These are phyloP conservation scores for Trypanosoma platydactyli DNA, from an alignment of 208 protist species.

Conservation along the genomic window DNA sequence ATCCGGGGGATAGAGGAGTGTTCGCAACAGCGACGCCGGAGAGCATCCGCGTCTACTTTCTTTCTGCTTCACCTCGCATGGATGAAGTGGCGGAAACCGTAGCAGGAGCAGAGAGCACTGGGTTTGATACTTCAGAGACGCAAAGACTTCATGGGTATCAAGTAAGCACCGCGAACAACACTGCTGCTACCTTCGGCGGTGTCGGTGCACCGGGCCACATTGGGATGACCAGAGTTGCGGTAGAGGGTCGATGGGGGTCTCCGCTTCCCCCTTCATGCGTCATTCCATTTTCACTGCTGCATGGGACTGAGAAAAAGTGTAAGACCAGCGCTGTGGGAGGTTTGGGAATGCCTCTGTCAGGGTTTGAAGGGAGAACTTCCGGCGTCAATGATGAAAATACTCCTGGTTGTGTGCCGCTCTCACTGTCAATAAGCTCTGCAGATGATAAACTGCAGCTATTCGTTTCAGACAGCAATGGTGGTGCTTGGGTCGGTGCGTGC, in stretches of 20 bases:
- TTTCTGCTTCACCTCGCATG: slow-evolving; percentile 10
- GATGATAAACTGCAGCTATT: slow-evolving; percentile 36
- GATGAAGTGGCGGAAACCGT: background rate
- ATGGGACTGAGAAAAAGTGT: background rate
- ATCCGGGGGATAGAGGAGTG: slow-evolving; percentile 62
- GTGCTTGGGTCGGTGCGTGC: slow-evolving; percentile 25
- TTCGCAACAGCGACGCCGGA: slow-evolving; percentile 56
- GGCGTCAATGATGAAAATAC: background rate
- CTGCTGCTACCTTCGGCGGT: too few species aligned
- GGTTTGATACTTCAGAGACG: background rate
- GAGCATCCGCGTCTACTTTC: slow-evolving; percentile 45
- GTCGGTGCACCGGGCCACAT: background rate
- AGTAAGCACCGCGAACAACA: background rate
- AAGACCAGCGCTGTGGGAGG: background rate
- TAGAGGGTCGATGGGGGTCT: background rate
- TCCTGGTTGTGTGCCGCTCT: slow-evolving; percentile 9
- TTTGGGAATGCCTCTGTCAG: background rate
- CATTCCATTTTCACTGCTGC: slow-evolving; percentile 5
- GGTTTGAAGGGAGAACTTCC: background rate
- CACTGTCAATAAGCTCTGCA: slow-evolving; percentile 64
- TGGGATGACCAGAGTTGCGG: too few species aligned
- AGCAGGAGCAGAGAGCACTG: background rate
- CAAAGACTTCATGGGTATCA: background rate
- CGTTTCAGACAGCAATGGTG: slow-evolving; percentile 26
- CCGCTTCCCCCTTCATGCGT: slow-evolving; percentile 12